phyloP scores from a whole-genome alignment of 257 asterid species.

The Solanum medicagineum region DNA sequence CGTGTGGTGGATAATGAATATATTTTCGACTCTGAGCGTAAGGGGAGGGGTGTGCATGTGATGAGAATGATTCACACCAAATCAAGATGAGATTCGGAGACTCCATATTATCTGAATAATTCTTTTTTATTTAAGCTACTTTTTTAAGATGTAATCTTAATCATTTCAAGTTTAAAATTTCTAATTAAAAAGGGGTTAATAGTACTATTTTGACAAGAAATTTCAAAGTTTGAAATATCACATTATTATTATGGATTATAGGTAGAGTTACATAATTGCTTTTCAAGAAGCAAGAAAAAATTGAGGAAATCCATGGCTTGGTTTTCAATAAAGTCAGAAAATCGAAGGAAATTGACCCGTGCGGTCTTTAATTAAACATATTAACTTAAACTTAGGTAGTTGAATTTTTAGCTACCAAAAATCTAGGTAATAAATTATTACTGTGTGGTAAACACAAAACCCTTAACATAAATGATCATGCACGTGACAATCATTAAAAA shows the following conservation, averaged over 20 bases:
- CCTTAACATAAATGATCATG: neutral
- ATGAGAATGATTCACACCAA: neutral
- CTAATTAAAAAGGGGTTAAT: neutral
- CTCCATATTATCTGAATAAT: neutral
- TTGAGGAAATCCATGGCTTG: conserved; percentile 66
- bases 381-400: neutral
- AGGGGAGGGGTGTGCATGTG: no score
- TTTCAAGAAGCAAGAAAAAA: conserved; percentile 37
- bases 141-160: no score
- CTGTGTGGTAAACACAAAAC: neutral
- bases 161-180: neutral
- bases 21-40: no score
- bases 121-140: accelerated
- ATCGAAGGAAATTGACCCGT: conserved; percentile 55
- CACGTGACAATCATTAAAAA: neutral
- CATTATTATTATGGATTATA: conserved; percentile 3
- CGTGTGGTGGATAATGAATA: accelerated
- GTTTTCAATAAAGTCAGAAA: conserved; percentile 27
- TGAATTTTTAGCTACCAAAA: neutral
- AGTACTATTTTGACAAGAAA: neutral
- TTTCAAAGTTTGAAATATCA: conserved; percentile 10
- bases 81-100: accelerated
- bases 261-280: conserved; percentile 21
- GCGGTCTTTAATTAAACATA: conserved; percentile 10
- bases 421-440: neutral